Evolutionary conservation across 768 basidiomycete genomes (phyloP), one percentile per base, ranked within the genome.

Genomic region (Lactarius psammicola): DNA sequence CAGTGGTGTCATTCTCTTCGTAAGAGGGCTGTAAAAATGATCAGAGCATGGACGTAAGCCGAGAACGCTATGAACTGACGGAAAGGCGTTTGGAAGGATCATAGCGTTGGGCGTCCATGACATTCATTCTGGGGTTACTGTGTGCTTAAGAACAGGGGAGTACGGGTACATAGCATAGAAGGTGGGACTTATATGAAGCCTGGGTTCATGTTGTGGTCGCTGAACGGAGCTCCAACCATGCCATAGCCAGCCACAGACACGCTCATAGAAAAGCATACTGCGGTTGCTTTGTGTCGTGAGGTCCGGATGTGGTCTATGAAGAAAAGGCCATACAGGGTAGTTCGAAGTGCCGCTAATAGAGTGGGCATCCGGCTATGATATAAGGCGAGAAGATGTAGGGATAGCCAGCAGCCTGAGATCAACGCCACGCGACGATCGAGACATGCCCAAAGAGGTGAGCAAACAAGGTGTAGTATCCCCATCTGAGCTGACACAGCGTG

Each of bases 361-460:
- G 33, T 33, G 15, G n/a, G 56, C 31, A 56, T 57, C 56, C 56
- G 30, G 28, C 38, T 33, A 8, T 62, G 60, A 66, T 66, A 66
- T 66, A 66, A 66, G 60, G 56, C 60, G 56, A 66, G 56, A 57
- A 62, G 65, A 31, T 40, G 13, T 46, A 44, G 20, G 65, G 57
- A 53, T 23, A 53, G 26, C 56, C 40, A 57, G 60, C 56, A 62
- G 36, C 36, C 36, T 15, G 36, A 38, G 65, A 66, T 62, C 65
- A 66, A 57, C 64, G 55, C 33, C 55, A 61, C 55, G 55, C 65
- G 65, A 66, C 44, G 65, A 66, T 66, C 65, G 46, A 66, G 56
- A 13, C 36, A 61, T 60, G 44, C 60, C 59, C 13, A 56, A 65
- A 56, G 40, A 60, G 60, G 60, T 61, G 64, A 34, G 59, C 23